A percentile compares a stretch with the other conserved stretches of the same genome.
These are phyloP conservation scores for Cunninghamia lanceolata DNA, from an alignment of 75 land plant genomes.

Conservation along the genomic window DNA sequence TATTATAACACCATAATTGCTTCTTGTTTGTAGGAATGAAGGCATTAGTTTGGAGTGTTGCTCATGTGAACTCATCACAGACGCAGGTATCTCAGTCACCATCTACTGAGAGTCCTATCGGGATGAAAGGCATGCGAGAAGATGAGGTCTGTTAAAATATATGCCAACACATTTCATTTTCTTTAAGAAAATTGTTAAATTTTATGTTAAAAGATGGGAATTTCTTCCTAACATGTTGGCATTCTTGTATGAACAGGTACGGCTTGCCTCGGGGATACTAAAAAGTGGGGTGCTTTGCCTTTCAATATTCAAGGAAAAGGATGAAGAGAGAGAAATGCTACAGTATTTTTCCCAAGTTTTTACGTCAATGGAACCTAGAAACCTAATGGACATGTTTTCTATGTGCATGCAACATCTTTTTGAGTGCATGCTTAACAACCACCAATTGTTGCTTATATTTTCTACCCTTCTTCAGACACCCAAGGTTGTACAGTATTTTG, in stretches of 20 bases:
- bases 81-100: conserved; percentile 42
- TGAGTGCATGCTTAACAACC: conserved; percentile 87
- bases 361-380: conserved; percentile 95
- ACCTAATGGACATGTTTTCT: conserved; percentile 98
- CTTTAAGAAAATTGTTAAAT: not conserved
- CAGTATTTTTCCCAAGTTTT: conserved; percentile 81
- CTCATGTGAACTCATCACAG: conserved; percentile 77
- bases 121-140: conserved; percentile 92
- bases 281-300: conserved; percentile 97
- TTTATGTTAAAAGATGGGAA: not conserved
- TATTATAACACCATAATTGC: not conserved
- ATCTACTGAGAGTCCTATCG: conserved; percentile 36
- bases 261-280: conserved; percentile 88
- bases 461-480: conserved; percentile 76
- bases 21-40: conserved; percentile 82
- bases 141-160: conserved; percentile 70
- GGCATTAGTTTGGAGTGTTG: conserved; percentile 97
- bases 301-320: conserved; percentile 91
- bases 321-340: conserved; percentile 95
- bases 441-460: conserved; percentile 78
- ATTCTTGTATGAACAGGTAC: conserved; percentile 48
- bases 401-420: conserved; percentile 96
- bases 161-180: not conserved
- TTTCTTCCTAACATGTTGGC: not conserved
- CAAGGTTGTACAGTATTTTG: conserved; percentile 82